Percentiles rank a stretch among this genome's conserved stretches.
Conservation (phyloP, 768 basidiomycete species). For the Lentinus tigrinus region DNA sequence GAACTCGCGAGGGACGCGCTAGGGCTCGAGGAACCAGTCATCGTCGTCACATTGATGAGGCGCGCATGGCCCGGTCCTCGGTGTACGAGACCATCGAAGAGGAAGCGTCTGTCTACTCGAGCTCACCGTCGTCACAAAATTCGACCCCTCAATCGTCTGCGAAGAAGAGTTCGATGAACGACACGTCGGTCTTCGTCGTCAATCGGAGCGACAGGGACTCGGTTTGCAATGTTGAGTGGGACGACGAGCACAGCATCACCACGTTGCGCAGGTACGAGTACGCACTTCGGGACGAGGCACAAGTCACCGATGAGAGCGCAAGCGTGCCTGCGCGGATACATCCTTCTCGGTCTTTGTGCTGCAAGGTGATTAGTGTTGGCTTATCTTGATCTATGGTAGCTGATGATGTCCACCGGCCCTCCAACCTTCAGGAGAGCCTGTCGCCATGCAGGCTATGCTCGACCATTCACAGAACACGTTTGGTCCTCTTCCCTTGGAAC, state of each 20-base stretch:
- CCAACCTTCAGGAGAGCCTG: slow-evolving; percentile 61
- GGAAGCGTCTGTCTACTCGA: slow-evolving; percentile 44
- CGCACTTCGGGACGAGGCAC: slow-evolving; percentile 66
- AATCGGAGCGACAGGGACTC: slow-evolving; percentile 49
- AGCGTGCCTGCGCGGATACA: slow-evolving; percentile 65
- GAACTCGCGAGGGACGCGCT: slow-evolving; percentile 42
- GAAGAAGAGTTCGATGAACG: slow-evolving; percentile 16
- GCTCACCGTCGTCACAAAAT: slow-evolving; percentile 26
- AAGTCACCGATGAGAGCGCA: slow-evolving; percentile 68
- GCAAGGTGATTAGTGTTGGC: slow-evolving; percentile 53
- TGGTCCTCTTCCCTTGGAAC: slow-evolving; percentile 70
- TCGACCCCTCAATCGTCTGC: slow-evolving; percentile 7
- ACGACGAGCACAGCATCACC: slow-evolving; percentile 66
- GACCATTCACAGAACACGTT: slow-evolving; percentile 72
- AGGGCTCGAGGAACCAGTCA: slow-evolving; percentile 66
- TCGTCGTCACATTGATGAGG: slow-evolving; percentile 66
- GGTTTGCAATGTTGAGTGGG: slow-evolving; percentile 46
- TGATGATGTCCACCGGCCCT: slow-evolving; percentile 48
- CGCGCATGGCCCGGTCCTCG: slow-evolving; percentile 61
- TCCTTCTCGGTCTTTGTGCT: slow-evolving; percentile 70
- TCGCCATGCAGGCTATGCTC: slow-evolving; percentile 70
- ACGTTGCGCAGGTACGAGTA: slow-evolving; percentile 67
- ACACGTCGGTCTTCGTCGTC: slow-evolving; percentile 48
- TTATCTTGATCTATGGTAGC: background rate
- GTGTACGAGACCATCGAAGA: slow-evolving; percentile 83